Conservation (phyloP, 1,284 basidiomycete species). For the Naganishia albida region DNA sequence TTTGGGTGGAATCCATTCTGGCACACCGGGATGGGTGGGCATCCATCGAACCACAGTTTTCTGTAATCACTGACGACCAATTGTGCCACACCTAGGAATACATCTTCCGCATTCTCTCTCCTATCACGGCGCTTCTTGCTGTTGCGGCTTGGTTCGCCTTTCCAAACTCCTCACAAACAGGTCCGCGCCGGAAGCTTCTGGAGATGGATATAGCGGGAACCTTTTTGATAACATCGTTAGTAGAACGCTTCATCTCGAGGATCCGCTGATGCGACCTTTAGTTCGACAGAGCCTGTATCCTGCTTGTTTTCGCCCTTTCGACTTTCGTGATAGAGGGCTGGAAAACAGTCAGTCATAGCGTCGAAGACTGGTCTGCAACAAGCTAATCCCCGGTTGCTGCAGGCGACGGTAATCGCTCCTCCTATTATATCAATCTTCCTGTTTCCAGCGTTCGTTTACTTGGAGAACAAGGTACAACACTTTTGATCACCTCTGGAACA, state of each 20-base stretch:
- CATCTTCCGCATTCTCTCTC: conserved; percentile 19
- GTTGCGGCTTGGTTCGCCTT: conserved; percentile 15
- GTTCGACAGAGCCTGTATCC: neutral
- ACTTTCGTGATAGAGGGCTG: conserved; percentile 7
- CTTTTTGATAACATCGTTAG: conserved; percentile 7
- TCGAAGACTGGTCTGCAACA: neutral
- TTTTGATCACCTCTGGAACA: too few species aligned
- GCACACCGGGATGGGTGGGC: conserved; percentile 12
- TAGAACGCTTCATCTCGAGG: neutral
- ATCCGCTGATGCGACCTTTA: neutral
- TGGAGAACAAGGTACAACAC: neutral
- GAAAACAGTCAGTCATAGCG: neutral
- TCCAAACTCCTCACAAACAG: neutral
- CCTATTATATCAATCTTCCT: neutral
- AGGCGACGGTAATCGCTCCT: conserved; percentile 3
- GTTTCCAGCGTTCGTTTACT: neutral
- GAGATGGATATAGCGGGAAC: conserved; percentile 4
- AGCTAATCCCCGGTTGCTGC: neutral
- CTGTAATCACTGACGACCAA: too few species aligned
- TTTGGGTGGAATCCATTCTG: neutral
- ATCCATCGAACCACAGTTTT: neutral
- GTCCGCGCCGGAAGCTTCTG: neutral
- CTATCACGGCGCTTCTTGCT: conserved; percentile 5
- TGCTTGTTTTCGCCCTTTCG: conserved; percentile 7
- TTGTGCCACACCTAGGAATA: conserved; percentile 9